phyloP scores from a whole-genome alignment of 1,139 yeast species.

The Tardiomyces blankii region DNA sequence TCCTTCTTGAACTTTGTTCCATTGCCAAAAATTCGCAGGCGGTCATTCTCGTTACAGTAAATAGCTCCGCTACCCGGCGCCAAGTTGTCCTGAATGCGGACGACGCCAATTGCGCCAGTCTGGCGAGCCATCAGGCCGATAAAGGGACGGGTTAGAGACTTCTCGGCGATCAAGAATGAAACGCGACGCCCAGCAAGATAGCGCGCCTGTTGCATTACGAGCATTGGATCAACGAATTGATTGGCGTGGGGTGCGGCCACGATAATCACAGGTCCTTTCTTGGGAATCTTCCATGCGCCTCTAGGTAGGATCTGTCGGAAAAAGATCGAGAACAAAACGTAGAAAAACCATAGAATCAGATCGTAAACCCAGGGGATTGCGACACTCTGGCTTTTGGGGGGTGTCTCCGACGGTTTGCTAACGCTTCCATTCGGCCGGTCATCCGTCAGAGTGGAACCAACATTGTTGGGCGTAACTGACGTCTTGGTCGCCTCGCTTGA shows the following conservation, averaged over 20 bases:
- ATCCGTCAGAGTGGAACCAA: too few relatives aligned
- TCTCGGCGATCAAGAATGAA: constrained; percentile 80
- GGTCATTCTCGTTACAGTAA: constrained; percentile 34
- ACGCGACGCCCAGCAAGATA: constrained; percentile 62
- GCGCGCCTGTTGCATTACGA: constrained; percentile 73
- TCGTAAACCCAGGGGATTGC: constrained; percentile 23
- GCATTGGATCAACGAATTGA: constrained; percentile 87
- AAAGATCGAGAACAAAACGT: constrained; percentile 43
- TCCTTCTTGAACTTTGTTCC: constrained; percentile 61
- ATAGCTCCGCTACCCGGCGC: constrained; percentile 51
- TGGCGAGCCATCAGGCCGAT: constrained; percentile 70
- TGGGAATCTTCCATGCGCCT: constrained; percentile 83
- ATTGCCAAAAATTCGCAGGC: constrained; percentile 45
- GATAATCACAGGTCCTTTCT: constrained; percentile 75
- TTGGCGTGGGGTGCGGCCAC: constrained; percentile 98
- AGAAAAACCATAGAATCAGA: constrained; percentile 25
- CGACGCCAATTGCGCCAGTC: constrained; percentile 80
- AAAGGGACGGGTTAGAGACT: constrained; percentile 53
- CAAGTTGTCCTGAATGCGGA: constrained; percentile 81
- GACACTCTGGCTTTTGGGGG: not conserved
- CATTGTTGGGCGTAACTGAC: too few relatives aligned
- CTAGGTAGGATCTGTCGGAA: constrained; percentile 85
- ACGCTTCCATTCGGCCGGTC: too few relatives aligned
- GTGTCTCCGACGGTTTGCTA: too few relatives aligned
- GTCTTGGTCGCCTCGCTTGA: too few relatives aligned